A percentile compares a stretch with the other conserved stretches of the same genome.
These are phyloP conservation scores for Lentinula raphanica DNA, from an alignment of 768 basidiomycete species.

Conservation along the genomic window DNA sequence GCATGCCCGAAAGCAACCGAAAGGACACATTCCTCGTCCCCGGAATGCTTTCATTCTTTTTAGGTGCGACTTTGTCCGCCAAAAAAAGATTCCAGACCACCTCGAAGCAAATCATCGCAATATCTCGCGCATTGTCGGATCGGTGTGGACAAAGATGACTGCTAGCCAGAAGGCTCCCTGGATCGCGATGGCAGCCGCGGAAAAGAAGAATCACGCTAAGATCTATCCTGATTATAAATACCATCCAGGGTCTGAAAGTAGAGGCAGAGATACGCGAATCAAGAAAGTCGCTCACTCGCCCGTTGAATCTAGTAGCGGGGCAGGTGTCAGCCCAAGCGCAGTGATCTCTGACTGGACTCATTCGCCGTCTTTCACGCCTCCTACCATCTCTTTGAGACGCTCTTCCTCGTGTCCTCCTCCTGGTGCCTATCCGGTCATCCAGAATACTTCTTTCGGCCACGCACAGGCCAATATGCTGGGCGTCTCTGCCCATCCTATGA, in stretches of 20 bases:
- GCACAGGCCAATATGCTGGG: neutral
- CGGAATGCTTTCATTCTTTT: constrained; percentile 80
- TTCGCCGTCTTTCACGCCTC: constrained; percentile 9
- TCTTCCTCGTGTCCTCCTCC: constrained; percentile 38
- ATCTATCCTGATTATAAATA: constrained; percentile 43
- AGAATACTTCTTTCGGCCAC: constrained; percentile 8
- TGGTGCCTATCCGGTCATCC: constrained; percentile 25
- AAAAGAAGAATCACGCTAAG: constrained; percentile 38
- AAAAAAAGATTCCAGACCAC: constrained; percentile 47
- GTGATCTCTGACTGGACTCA: neutral
- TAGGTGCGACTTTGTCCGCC: constrained; percentile 65
- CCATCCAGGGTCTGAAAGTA: constrained; percentile 18
- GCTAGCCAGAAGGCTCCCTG: constrained; percentile 41
- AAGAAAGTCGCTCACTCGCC: neutral
- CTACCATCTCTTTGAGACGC: constrained; percentile 22
- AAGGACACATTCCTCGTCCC: constrained; percentile 63
- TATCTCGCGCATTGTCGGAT: constrained; percentile 61
- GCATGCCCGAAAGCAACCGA: constrained; percentile 43
- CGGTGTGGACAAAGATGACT: constrained; percentile 58
- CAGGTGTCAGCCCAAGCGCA: neutral
- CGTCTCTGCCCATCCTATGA: constrained; percentile 17
- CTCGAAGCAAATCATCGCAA: constrained; percentile 66
- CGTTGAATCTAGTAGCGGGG: neutral
- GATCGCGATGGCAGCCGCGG: constrained; percentile 43
- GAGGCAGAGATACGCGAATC: constrained; percentile 4